phyloP scores from a whole-genome alignment of 768 basidiomycete species.

The Phaffia tasmanica region DNA sequence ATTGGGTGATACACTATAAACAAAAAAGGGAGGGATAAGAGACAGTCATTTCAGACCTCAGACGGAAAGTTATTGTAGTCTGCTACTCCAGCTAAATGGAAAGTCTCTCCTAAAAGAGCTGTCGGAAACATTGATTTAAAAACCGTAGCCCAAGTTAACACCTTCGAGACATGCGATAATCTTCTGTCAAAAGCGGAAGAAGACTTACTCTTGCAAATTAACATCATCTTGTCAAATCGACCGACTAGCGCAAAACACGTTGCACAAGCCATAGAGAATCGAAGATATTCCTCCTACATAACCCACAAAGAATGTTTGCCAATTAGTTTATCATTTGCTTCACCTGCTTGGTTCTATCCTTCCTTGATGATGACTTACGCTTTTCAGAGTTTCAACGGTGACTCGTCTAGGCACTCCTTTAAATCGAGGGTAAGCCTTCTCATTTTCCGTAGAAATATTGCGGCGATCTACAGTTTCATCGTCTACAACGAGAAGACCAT shows the following conservation, averaged over 20 bases:
- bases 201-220: constrained; percentile 18
- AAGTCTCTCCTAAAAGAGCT: constrained; percentile 1
- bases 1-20: too few species aligned
- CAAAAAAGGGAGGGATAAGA: too few species aligned
- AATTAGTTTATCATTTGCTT: too few species aligned
- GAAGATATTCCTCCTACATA: constrained; percentile 18
- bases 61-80: too few species aligned
- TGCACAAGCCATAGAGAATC: constrained; percentile 18
- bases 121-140: neutral
- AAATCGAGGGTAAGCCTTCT: constrained; percentile 1
- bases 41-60: too few species aligned
- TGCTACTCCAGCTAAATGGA: neutral
- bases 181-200: neutral
- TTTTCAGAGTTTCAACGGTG: constrained; percentile 18
- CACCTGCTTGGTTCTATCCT: too few species aligned
- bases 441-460: constrained; percentile 2
- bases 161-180: too few species aligned
- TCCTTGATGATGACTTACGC: neutral
- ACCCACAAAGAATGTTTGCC: too few species aligned
- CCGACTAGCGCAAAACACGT: constrained; percentile 21
- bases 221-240: constrained; percentile 18
- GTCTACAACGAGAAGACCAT: constrained; percentile 17
- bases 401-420: constrained; percentile 9
- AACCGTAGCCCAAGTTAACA: neutral
- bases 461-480: neutral